Evolutionary conservation across 1,284 basidiomycete genomes (phyloP).

Genomic region (Papiliotrema laurentii): DNA sequence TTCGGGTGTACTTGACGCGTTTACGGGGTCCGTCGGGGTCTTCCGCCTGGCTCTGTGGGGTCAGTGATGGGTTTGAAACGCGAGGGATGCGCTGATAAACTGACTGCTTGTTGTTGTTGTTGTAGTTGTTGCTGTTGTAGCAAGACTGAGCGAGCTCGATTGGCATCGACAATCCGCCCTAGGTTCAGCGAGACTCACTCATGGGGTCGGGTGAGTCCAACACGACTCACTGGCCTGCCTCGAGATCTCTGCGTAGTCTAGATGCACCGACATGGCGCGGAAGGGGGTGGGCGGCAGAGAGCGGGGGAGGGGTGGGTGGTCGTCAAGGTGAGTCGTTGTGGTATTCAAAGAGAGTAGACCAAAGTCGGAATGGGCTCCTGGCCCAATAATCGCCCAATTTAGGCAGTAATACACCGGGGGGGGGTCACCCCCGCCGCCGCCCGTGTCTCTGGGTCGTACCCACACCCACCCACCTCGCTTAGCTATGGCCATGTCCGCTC

Average conservation of each 20-base stretch:
- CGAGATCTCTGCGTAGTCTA: slow-evolving; percentile 25
- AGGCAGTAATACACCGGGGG: no score
- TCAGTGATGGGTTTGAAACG: background rate
- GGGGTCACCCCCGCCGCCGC: no score
- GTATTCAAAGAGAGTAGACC: no score
- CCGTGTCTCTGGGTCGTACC: no score
- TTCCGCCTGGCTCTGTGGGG: background rate
- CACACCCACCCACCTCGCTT: no score
- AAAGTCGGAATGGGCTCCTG: no score
- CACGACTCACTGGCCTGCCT: slow-evolving; percentile 22
- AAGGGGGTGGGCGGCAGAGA: no score
- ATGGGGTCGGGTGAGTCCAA: background rate
- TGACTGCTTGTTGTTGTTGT: background rate
- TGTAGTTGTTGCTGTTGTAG: slow-evolving; percentile 11
- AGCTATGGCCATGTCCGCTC: no score
- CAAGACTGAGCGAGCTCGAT: slow-evolving; percentile 16
- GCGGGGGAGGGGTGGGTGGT: no score
- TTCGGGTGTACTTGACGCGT: slow-evolving; percentile 17
- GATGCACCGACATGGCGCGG: slow-evolving; percentile 2
- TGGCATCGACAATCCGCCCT: slow-evolving; percentile 28
- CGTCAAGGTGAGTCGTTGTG: no score
- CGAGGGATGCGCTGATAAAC: background rate
- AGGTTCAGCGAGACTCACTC: background rate
- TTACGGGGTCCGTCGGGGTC: slow-evolving; percentile 2
- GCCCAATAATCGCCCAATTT: no score